Evolutionary conservation across 805 yeast genomes (phyloP).

Genomic region (Blastobotrys peoriensis): DNA sequence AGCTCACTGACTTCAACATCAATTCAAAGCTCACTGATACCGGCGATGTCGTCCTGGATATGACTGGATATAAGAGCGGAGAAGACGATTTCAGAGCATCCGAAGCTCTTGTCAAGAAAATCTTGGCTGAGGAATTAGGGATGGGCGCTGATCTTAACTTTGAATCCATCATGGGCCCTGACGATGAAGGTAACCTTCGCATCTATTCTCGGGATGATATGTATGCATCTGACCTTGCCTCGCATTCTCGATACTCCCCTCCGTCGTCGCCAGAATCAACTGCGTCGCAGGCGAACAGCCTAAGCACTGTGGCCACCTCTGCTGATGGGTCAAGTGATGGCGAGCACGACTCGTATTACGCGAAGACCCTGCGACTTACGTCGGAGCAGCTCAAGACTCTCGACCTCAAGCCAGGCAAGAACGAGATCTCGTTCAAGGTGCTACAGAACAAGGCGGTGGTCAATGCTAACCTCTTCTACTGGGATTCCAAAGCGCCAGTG

Average conservation of each 20-base stretch:
- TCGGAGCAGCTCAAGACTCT: conserved; percentile 79
- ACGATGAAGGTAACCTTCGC: conserved; percentile 30
- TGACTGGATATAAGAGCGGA: conserved; percentile 92
- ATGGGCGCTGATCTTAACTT: conserved; percentile 23
- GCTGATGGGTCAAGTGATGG: conserved; percentile 14
- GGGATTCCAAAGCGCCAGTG: conserved; percentile 81
- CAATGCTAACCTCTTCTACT: conserved; percentile 65
- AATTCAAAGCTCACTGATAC: conserved; percentile 83
- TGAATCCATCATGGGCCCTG: conserved; percentile 27
- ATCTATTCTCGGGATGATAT: conserved; percentile 20
- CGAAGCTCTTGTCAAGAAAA: conserved; percentile 65
- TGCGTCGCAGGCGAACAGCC: not conserved
- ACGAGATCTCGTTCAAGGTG: conserved; percentile 71
- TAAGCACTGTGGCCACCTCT: conserved; percentile 11
- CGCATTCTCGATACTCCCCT: not conserved
- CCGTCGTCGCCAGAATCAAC: conserved; percentile 17
- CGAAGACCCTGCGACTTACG: conserved; percentile 83
- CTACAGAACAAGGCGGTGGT: conserved; percentile 78
- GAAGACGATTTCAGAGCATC: conserved; percentile 69
- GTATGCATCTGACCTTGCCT: conserved; percentile 3
- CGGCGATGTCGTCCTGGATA: conserved; percentile 86
- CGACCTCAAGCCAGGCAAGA: conserved; percentile 70
- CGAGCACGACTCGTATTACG: conserved; percentile 39
- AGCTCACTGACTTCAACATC: conserved; percentile 63
- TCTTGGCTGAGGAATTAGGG: conserved; percentile 67